Evolutionary conservation across 2,329 filamentous ascomycete genomes (phyloP), one percentile per base, ranked within the genome.

Genomic region (Knoxdaviesia proteae): DNA sequence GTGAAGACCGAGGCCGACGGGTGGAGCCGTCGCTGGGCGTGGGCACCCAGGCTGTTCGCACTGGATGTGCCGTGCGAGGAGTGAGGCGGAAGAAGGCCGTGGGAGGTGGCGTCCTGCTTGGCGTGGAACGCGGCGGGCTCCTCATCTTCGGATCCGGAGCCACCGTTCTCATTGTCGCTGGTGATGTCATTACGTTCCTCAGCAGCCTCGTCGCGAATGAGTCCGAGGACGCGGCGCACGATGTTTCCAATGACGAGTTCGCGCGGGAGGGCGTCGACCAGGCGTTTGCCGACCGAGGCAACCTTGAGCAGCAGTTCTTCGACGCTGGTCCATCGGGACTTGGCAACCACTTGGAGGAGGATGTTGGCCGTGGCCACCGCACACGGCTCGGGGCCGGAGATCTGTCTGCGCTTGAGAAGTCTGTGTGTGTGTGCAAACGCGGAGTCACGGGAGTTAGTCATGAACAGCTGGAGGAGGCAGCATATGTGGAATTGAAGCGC

Each of bases 211-310:
- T 94, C 87, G 42, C 90, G 77, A 49, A 98, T 90, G 48, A 98
- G 69, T 38, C 86, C 83, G 35, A 98, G 65, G 3, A 96, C 82
- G 47, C 90, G 77, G 47, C 87, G 77, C 39, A 94, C 84, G 50
- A 98, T 87, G 54, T 98, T 98, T 42, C 86, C 88, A 38, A 94
- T 84, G 5, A 86, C 84, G 51, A 94, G 78, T 62, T 96, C 90
- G 47, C 80, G 74, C 10, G 88, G 88, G 53, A 93, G 84, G 6
- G 90, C 87, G 44, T 80, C 74, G 34, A 81, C 77, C 38, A 98
- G 68, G 44, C 77, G 74, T 51, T 76, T 71, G 44, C 90, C 90
- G 30, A 88, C 77, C 46, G 77, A 71, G 49, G 82, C 77, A 47
- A 98, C 77, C 49, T 83, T 77, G 51, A 79, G 73, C 46, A 96